phyloP scores from a whole-genome alignment of 768 basidiomycete species.

The Termitomyces sp. region DNA sequence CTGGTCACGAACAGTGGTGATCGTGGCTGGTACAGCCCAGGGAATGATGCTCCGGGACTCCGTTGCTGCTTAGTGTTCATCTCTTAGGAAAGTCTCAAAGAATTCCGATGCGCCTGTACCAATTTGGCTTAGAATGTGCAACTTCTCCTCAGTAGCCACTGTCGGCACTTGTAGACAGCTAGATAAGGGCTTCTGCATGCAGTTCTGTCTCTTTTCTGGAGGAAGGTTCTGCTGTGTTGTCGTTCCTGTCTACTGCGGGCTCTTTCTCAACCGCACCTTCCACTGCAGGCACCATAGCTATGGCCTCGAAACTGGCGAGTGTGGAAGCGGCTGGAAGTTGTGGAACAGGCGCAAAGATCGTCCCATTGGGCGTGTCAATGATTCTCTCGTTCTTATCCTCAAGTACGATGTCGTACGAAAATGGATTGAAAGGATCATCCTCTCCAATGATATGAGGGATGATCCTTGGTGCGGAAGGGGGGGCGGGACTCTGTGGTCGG shows the following conservation, averaged over 20 bases:
- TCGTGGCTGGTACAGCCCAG: neutral
- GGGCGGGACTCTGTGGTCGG: too few species aligned
- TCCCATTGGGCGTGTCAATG: neutral
- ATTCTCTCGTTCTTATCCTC: neutral
- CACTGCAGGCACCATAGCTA: neutral
- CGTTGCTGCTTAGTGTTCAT: neutral
- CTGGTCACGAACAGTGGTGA: neutral
- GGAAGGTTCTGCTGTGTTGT: neutral
- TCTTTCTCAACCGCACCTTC: neutral
- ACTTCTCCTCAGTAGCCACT: too few species aligned
- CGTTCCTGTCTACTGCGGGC: neutral
- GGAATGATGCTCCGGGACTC: neutral
- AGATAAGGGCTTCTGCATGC: neutral
- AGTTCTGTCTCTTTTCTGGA: neutral
- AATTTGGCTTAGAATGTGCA: too few species aligned
- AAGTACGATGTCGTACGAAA: neutral
- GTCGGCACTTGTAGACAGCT: neutral
- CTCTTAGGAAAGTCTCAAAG: neutral
- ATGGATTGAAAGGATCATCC: neutral
- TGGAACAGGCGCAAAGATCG: slow-evolving; percentile 5
- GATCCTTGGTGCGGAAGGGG: neutral
- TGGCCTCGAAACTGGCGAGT: neutral
- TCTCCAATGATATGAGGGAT: neutral
- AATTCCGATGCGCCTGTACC: neutral
- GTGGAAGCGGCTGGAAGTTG: neutral